Evolutionary conservation across 108 stramenopile genomes (phyloP), one percentile per base, ranked within the genome.

Genomic region (Nitzschia putrida): DNA sequence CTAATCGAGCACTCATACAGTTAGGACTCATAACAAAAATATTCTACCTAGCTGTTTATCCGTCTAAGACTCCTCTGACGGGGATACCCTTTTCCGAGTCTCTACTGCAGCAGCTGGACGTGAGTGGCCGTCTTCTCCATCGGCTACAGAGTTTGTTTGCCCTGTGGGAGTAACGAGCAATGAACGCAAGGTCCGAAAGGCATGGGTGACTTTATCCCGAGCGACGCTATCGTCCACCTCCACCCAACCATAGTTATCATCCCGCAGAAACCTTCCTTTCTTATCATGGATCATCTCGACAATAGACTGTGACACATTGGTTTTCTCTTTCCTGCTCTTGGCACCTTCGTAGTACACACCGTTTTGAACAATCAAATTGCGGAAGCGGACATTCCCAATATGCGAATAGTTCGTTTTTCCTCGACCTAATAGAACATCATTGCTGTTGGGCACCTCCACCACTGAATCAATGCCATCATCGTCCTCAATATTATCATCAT

Each of bases 101-200:
- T n/a, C n/a, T n/a, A n/a, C n/a, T n/a, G n/a, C n/a, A n/a, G n/a
- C n/a, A n/a, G n/a, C n/a, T n/a, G n/a, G n/a, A n/a, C n/a, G n/a
- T n/a, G n/a, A n/a, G n/a, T n/a, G n/a, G n/a, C n/a, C n/a, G n/a
- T n/a, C n/a, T n/a, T n/a, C n/a, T n/a, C n/a, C n/a, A n/a, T n/a
- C n/a, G n/a, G n/a, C n/a, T n/a, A n/a, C n/a, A n/a, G n/a, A n/a
- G n/a, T n/a, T n/a, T n/a, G n/a, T n/a, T n/a, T n/a, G n/a, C n/a
- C n/a, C n/a, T n/a, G n/a, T n/a, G n/a, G n/a, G n/a, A n/a, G n/a
- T n/a, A n/a, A n/a, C n/a, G n/a, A n/a, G n/a, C n/a, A n/a, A n/a
- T n/a, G n/a, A n/a, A n/a, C n/a, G n/a, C n/a, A n/a, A n/a, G 29
- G 71, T 76, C 8, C 75, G 68, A 53, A 76, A 76, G 23, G 61